phyloP scores from a whole-genome alignment of 2,329 filamentous ascomycete species.

The Aspergillus clavatus region DNA sequence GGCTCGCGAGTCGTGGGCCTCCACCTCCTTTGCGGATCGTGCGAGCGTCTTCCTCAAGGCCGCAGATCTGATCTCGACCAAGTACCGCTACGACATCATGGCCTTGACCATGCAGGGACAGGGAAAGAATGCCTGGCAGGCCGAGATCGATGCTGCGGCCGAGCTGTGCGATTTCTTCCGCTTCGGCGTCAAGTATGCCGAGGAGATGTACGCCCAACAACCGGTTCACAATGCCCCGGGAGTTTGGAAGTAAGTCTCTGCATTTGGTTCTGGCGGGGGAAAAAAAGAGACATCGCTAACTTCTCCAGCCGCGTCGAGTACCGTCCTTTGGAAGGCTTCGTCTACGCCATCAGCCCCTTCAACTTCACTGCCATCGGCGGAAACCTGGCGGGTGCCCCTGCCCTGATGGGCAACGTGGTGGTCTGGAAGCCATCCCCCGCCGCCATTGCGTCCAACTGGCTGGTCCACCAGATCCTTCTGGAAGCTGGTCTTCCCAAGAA shows the following conservation, averaged over 20 bases:
- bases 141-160: slow-evolving; percentile 94
- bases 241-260: slow-evolving; percentile 68
- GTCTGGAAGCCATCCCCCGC: slow-evolving; percentile 94
- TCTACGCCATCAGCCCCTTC: slow-evolving; percentile 91
- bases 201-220: slow-evolving; percentile 85
- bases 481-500: slow-evolving; percentile 85
- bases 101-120: slow-evolving; percentile 93
- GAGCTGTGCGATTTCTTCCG: slow-evolving; percentile 90
- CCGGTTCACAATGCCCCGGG: slow-evolving; percentile 76
- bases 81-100: slow-evolving; percentile 97
- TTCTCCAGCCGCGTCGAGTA: slow-evolving; percentile 65
- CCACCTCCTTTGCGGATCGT: slow-evolving; percentile 80
- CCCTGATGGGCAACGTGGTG: slow-evolving; percentile 88
- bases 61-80: slow-evolving; percentile 80
- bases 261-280: too few relatives aligned
- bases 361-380: slow-evolving; percentile 96
- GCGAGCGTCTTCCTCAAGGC: slow-evolving; percentile 95
- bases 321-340: slow-evolving; percentile 86
- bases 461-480: slow-evolving; percentile 82
- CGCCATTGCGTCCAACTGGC: slow-evolving; percentile 84
- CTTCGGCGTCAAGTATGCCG: slow-evolving; percentile 86
- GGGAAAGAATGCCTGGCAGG: slow-evolving; percentile 98
- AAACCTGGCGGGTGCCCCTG: slow-evolving; percentile 77
- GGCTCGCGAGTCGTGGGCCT: slow-evolving; percentile 84
- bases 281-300: slow-evolving; percentile 2